These are phyloP conservation scores for Trichoderma koningiopsis DNA, from an alignment of 2,329 filamentous ascomycete species.

Conservation along the genomic window DNA sequence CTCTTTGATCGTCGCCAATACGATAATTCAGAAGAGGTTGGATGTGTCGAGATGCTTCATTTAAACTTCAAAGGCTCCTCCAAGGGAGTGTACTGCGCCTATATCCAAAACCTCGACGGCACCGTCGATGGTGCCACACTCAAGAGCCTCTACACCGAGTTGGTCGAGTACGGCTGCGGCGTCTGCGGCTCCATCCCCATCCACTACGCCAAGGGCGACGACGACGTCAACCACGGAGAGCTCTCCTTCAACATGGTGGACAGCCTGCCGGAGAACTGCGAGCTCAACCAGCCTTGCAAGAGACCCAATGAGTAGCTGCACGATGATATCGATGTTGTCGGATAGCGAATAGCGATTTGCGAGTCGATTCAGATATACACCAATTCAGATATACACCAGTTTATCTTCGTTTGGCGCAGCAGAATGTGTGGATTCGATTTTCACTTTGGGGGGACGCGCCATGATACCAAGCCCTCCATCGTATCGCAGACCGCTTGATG, in stretches of 20 bases:
- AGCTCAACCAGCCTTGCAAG: slow-evolving; percentile 1
- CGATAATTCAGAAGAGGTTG: too few relatives aligned
- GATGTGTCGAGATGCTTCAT: neutral
- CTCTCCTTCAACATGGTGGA: slow-evolving; percentile 19
- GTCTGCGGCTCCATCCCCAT: slow-evolving; percentile 19
- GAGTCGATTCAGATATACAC: neutral
- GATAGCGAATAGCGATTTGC: neutral
- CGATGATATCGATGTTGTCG: neutral
- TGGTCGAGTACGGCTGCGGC: neutral
- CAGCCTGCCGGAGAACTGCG: slow-evolving; percentile 11
- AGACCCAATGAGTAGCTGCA: neutral
- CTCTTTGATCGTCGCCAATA: slow-evolving; percentile 4
- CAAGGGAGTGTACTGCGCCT: slow-evolving; percentile 18
- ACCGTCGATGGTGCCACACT: neutral
- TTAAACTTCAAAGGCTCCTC: slow-evolving; percentile 5
- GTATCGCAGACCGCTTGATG: neutral
- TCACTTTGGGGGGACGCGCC: neutral
- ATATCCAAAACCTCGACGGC: neutral
- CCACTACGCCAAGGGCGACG: slow-evolving; percentile 13
- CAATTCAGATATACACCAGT: neutral
- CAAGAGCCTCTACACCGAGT: neutral
- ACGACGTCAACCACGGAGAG: slow-evolving; percentile 19
- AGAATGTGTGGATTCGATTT: neutral
- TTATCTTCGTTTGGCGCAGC: neutral
- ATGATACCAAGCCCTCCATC: neutral